A percentile compares a stretch with the other conserved stretches of the same genome.
Conservation (phyloP, 305 asterid genomes). For the Rubia balearica region DNA sequence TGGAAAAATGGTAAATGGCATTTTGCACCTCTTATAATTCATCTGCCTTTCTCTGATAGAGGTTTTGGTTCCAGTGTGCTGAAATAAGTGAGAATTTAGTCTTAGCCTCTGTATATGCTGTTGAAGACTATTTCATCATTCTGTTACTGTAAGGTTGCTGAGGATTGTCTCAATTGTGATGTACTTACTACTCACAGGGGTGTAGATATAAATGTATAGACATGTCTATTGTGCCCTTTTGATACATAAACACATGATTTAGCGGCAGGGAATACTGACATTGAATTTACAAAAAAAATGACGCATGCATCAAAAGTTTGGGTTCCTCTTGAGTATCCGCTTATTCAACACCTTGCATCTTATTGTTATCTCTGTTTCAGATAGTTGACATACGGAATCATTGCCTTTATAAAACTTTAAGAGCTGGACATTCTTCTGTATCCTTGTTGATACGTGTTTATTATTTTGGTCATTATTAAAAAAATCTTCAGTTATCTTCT, state of each 20-base stretch:
- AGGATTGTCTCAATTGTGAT: neutral
- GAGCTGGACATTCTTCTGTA: slow-evolving; percentile 89
- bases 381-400: slow-evolving; percentile 68
- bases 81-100: neutral
- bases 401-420: slow-evolving; percentile 69
- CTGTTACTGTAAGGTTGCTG: neutral
- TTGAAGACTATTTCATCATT: neutral
- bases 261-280: neutral
- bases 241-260: neutral
- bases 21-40: neutral
- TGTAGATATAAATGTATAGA: neutral
- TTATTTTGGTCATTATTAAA: slow-evolving; percentile 17
- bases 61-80: neutral
- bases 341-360: slow-evolving; percentile 4
- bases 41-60: neutral
- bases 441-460: slow-evolving; percentile 29
- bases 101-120: neutral
- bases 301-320: neutral
- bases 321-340: neutral
- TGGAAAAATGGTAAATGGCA: neutral
- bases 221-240: neutral
- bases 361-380: slow-evolving; percentile 42
- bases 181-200: neutral
- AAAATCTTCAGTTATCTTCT: slow-evolving; percentile 3
- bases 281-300: neutral